Percentiles rank a stretch among this genome's conserved stretches.
These are phyloP conservation scores for Cyphellophora attinorum DNA, from an alignment of 2,329 filamentous ascomycete genomes.

Conservation along the genomic window DNA sequence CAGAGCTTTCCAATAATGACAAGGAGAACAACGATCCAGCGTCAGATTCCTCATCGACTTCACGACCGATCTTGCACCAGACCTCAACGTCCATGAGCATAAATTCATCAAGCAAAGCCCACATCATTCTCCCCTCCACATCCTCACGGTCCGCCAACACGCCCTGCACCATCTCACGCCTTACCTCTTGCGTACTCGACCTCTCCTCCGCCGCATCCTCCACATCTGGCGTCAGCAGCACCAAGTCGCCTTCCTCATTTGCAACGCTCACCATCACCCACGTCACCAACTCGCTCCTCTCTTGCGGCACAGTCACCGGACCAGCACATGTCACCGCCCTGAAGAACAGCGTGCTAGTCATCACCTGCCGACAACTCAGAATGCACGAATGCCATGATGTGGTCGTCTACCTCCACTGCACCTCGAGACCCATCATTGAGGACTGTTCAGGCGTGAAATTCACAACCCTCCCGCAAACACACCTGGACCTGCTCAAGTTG, in stretches of 20 bases:
- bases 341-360: constrained; percentile 57
- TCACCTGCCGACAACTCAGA: constrained; percentile 76
- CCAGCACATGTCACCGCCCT: constrained; percentile 75
- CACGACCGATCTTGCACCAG: constrained; percentile 50
- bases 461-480: constrained; percentile 59
- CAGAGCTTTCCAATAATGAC: neutral
- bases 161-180: constrained; percentile 61
- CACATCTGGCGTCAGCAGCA: constrained; percentile 52
- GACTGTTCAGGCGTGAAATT: constrained; percentile 73
- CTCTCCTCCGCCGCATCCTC: constrained; percentile 28
- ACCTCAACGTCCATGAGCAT: constrained; percentile 53
- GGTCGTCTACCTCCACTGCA: constrained; percentile 72
- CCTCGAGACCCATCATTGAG: constrained; percentile 86
- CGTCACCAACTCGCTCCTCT: constrained; percentile 59
- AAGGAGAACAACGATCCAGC: constrained; percentile 7
- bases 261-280: constrained; percentile 61
- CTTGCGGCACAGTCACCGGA: constrained; percentile 70
- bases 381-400: constrained; percentile 81
- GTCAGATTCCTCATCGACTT: constrained; percentile 26
- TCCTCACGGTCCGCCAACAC: constrained; percentile 62
- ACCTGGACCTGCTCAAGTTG: constrained; percentile 47
- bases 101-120: constrained; percentile 54
- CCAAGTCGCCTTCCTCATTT: constrained; percentile 52
- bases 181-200: constrained; percentile 67
- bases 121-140: constrained; percentile 68